Evolutionary conservation across 495 filamentous ascomycete species (phyloP).

Genomic region (Trichoderma asperelloides): DNA sequence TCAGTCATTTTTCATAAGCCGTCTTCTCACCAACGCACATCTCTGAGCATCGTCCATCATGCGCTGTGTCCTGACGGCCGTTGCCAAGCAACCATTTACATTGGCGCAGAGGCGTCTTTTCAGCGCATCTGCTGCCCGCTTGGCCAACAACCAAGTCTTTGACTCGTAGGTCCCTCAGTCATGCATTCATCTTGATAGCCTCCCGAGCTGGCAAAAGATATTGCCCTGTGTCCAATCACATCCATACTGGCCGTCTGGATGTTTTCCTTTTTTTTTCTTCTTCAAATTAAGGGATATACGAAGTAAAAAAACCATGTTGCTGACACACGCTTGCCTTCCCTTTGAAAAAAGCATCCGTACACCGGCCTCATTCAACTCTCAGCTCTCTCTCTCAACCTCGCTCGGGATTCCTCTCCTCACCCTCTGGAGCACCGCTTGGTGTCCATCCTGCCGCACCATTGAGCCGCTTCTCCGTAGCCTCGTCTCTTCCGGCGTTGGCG

Average conservation of each 20-base stretch:
- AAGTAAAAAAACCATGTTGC: not conserved
- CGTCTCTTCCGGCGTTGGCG: conserved; percentile 48
- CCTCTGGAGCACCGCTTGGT: conserved; percentile 62
- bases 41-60: not conserved
- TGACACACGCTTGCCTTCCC: not conserved
- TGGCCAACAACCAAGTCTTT: conserved; percentile 5
- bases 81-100: not conserved
- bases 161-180: not conserved
- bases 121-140: not conserved
- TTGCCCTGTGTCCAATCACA: no score
- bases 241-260: not conserved
- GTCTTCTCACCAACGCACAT: not conserved
- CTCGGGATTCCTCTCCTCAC: conserved; percentile 53
- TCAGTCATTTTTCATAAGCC: not conserved
- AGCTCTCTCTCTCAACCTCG: conserved; percentile 50
- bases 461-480: conserved; percentile 44
- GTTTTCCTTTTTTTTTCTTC: not conserved
- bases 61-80: not conserved
- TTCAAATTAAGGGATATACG: no score
- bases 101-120: not conserved
- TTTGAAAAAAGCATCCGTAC: conserved; percentile 40
- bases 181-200: not conserved
- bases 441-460: conserved; percentile 48
- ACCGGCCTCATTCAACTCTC: conserved; percentile 50
- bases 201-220: no score